Percentiles rank a stretch among this genome's conserved stretches.
phyloP scores from a whole-genome alignment of 352 stramenopile genomes.

The Pythium volutum region DNA sequence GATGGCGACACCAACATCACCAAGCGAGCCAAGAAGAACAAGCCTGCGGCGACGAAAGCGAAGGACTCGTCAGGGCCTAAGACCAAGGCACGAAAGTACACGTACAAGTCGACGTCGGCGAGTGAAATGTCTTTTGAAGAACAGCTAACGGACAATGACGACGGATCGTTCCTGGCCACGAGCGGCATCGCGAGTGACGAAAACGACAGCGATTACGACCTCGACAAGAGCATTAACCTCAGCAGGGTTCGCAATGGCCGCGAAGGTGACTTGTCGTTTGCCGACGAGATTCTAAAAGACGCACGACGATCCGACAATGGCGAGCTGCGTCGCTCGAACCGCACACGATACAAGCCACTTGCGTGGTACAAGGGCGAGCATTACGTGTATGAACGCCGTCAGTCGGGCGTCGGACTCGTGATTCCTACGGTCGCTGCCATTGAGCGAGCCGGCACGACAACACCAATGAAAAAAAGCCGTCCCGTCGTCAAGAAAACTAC shows the following conservation, averaged over 20 bases:
- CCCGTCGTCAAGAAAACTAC: constrained; percentile 27
- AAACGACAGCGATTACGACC: constrained; percentile 54
- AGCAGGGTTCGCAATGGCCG: constrained; percentile 18
- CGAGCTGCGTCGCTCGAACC: constrained; percentile 69
- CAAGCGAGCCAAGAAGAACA: constrained; percentile 24
- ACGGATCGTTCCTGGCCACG: constrained; percentile 51
- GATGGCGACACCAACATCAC: constrained; percentile 31
- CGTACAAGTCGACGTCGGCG: constrained; percentile 44
- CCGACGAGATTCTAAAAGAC: constrained; percentile 54
- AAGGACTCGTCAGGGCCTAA: constrained; percentile 26
- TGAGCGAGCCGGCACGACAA: constrained; percentile 58
- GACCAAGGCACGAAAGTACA: constrained; percentile 40
- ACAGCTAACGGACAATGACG: constrained; percentile 54
- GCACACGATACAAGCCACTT: constrained; percentile 78
- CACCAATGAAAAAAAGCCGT: constrained; percentile 45
- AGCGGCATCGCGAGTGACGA: constrained; percentile 42
- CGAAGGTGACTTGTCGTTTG: constrained; percentile 31
- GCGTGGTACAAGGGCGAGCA: constrained; percentile 88
- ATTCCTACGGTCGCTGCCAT: constrained; percentile 76
- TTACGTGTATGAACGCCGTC: constrained; percentile 80
- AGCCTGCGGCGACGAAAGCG: constrained; percentile 24
- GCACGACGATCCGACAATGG: constrained; percentile 33
- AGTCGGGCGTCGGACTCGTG: constrained; percentile 76
- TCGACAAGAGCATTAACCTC: constrained; percentile 21
- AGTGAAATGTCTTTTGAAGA: constrained; percentile 47